phyloP scores from a whole-genome alignment of 352 stramenopile species.

The Phytophthora pisi region DNA sequence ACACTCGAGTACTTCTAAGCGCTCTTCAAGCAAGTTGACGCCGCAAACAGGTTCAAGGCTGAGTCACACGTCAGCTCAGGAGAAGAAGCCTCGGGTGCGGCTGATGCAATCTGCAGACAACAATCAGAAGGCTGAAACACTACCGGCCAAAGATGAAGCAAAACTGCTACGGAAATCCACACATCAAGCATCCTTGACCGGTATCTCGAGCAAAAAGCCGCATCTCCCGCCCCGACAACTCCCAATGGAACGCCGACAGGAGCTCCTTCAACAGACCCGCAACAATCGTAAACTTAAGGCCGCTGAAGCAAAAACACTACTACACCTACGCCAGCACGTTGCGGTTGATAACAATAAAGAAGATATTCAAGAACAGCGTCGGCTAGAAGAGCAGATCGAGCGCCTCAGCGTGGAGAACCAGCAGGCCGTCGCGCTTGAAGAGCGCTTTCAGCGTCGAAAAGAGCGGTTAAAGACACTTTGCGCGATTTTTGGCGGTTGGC shows the following conservation, averaged over 20 bases:
- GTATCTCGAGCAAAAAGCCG: slow-evolving; percentile 3
- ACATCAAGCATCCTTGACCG: background rate
- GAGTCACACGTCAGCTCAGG: background rate
- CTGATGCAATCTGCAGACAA: background rate
- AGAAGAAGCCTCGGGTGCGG: slow-evolving; percentile 5
- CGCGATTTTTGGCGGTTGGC: slow-evolving; percentile 23
- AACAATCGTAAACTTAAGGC: slow-evolving; percentile 24
- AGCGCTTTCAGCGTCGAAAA: slow-evolving; percentile 34
- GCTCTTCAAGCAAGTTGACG: background rate
- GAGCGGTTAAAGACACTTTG: slow-evolving; percentile 18
- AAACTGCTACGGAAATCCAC: background rate
- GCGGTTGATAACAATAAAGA: slow-evolving; percentile 32
- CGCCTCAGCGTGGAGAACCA: slow-evolving; percentile 45
- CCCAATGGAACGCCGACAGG: slow-evolving; percentile 48
- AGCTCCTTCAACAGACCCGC: slow-evolving; percentile 32
- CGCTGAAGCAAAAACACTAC: slow-evolving; percentile 22
- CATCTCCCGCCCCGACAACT: slow-evolving; percentile 15
- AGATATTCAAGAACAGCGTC: slow-evolving; percentile 28
- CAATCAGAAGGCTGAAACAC: slow-evolving; percentile 19
- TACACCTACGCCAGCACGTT: slow-evolving; percentile 9
- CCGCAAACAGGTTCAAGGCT: background rate
- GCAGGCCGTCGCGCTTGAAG: slow-evolving; percentile 29
- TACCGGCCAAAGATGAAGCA: slow-evolving; percentile 3
- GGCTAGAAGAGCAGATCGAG: slow-evolving; percentile 42
- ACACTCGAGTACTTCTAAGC: background rate